phyloP scores from a whole-genome alignment of 495 filamentous ascomycete species.

The Tuber indicum region DNA sequence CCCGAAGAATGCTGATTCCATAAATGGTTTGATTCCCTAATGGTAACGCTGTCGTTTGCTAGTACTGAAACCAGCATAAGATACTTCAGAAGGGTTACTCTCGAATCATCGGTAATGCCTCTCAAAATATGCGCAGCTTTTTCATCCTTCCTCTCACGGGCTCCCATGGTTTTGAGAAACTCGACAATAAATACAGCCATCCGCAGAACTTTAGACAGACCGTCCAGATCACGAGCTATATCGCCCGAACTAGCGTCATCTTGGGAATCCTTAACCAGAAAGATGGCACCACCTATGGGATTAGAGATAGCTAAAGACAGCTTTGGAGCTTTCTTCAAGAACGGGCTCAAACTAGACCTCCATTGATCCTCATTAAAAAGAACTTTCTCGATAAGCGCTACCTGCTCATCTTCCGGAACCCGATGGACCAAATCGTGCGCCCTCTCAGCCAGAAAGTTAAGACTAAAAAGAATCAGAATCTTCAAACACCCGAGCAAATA shows the following conservation, averaged over 20 bases:
- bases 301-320: conserved; percentile 65
- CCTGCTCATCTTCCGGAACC: conserved; percentile 40
- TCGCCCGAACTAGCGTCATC: neutral
- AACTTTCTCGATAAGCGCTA: conserved; percentile 44
- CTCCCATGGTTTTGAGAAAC: conserved; percentile 45
- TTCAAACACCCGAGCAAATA: neutral
- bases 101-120: conserved; percentile 16
- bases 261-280: conserved; percentile 50
- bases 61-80: conserved; percentile 54
- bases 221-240: conserved; percentile 53
- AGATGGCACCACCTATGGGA: conserved; percentile 61
- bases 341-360: conserved; percentile 51
- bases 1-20: conserved; percentile 49
- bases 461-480: conserved; percentile 40
- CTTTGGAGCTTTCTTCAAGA: conserved; percentile 55
- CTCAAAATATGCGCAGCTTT: conserved; percentile 6
- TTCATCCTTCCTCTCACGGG: neutral
- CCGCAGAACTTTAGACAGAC: conserved; percentile 64
- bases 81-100: conserved; percentile 44
- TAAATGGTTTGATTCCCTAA: conserved; percentile 54
- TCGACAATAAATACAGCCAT: conserved; percentile 61
- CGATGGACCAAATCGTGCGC: conserved; percentile 50
- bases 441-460: conserved; percentile 52
- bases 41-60: conserved; percentile 57
- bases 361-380: conserved; percentile 50